Evolutionary conservation across 305 asterid genomes (phyloP).

Genomic region (Striga hermonthica): DNA sequence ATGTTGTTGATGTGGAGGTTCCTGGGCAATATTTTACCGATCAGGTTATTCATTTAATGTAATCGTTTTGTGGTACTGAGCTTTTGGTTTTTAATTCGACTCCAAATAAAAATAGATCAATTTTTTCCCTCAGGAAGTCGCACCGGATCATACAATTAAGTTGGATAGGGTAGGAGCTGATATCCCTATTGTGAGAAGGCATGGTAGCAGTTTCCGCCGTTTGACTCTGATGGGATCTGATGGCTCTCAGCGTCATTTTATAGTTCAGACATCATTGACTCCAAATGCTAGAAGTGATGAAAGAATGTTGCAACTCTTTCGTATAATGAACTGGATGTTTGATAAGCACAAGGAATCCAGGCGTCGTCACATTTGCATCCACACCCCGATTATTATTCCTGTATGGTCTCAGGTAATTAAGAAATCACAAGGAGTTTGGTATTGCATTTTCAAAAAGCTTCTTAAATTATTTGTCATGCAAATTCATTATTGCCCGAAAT

Average conservation of each 20-base stretch:
- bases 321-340: constrained; percentile 94
- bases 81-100: constrained; percentile 5
- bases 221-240: constrained; percentile 96
- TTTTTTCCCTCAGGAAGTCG: constrained; percentile 66
- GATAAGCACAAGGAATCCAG: constrained; percentile 99
- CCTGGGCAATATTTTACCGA: constrained; percentile 97
- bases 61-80: constrained; percentile 14
- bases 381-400: constrained; percentile 95
- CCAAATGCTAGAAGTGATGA: constrained; percentile 99
- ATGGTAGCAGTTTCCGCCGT: constrained; percentile 98
- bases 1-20: constrained; percentile 98
- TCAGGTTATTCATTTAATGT: constrained; percentile 51
- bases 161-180: constrained; percentile 97
- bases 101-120: constrained; percentile 2
- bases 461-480: constrained; percentile 6
- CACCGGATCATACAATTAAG: constrained; percentile 99
- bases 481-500: constrained; percentile 24
- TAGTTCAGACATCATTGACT: constrained; percentile 96
- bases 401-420: constrained; percentile 97
- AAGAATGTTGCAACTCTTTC: constrained; percentile 97
- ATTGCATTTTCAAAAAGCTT: background rate
- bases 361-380: constrained; percentile 92
- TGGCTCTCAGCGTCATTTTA: constrained; percentile 98
- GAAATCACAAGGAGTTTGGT: background rate
- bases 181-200: constrained; percentile 96